Conservation (phyloP, 176 grass and related monocot species). For the maize (Zea mays) region Zm-B73-REFERENCE-NAM-5.0 NC_050096.1:200083501-200084000, state of each 20-base stretch:
- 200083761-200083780: slow-evolving; percentile 65
- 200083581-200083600: slow-evolving; percentile 52
- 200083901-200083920: neutral
- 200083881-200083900: neutral
- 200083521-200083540: slow-evolving; percentile 34
- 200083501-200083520: slow-evolving; percentile 53
- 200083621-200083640: neutral
- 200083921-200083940: neutral
- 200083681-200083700: neutral
- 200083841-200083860: slow-evolving; percentile 83
- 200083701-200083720: slow-evolving; percentile 73
- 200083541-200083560: slow-evolving; percentile 32
- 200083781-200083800: slow-evolving; percentile 73
- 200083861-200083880: slow-evolving; percentile 72
- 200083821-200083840: slow-evolving; percentile 70
- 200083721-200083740: slow-evolving; percentile 82
- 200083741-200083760: slow-evolving; percentile 76
- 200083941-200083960: too few species aligned
- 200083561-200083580: slow-evolving; percentile 68
- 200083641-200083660: neutral
- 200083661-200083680: neutral
- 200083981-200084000: too few species aligned
- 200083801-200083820: slow-evolving; percentile 70
- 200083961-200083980: too few species aligned
- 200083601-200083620: slow-evolving; percentile 41